Evolutionary conservation across 305 asterid genomes (phyloP).

Genomic region (Euphrasia arctica): DNA sequence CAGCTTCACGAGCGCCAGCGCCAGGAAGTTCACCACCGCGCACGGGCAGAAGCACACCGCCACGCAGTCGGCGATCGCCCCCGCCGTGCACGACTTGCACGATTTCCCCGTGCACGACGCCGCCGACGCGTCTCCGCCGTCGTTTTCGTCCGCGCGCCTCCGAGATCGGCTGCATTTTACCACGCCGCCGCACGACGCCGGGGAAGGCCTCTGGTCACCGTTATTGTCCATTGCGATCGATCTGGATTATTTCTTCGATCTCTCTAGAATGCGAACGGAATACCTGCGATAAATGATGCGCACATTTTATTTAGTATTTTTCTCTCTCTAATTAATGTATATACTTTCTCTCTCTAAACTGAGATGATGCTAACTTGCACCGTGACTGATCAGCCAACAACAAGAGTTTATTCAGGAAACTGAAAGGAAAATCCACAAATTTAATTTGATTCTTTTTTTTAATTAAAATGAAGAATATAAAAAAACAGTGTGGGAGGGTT

Average conservation of each 20-base stretch:
- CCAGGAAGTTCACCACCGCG: slow-evolving; percentile 67
- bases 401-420: too few relatives aligned
- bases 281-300: slow-evolving; percentile 24
- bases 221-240: slow-evolving; percentile 37
- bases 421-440: too few relatives aligned
- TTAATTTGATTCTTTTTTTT: too few relatives aligned
- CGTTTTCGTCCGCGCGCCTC: slow-evolving; percentile 38
- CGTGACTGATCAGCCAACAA: too few relatives aligned
- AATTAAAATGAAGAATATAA: too few relatives aligned
- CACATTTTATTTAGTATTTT: background rate
- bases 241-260: background rate
- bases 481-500: background rate
- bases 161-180: slow-evolving; percentile 20
- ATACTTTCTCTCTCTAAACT: too few relatives aligned
- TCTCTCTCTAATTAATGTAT: too few relatives aligned
- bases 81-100: slow-evolving; percentile 86
- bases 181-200: slow-evolving; percentile 27
- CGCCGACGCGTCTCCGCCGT: slow-evolving; percentile 37
- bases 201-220: slow-evolving; percentile 23
- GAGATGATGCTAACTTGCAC: too few relatives aligned
- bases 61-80: slow-evolving; percentile 84
- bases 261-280: slow-evolving; percentile 13
- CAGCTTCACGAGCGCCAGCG: slow-evolving; percentile 63
- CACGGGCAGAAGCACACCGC: slow-evolving; percentile 94
- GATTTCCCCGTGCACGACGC: slow-evolving; percentile 59